Evolutionary conservation across 164 flowering plant genomes (phyloP), one percentile per base, ranked within the genome.

Genomic region (Magnolia officinalis): DNA sequence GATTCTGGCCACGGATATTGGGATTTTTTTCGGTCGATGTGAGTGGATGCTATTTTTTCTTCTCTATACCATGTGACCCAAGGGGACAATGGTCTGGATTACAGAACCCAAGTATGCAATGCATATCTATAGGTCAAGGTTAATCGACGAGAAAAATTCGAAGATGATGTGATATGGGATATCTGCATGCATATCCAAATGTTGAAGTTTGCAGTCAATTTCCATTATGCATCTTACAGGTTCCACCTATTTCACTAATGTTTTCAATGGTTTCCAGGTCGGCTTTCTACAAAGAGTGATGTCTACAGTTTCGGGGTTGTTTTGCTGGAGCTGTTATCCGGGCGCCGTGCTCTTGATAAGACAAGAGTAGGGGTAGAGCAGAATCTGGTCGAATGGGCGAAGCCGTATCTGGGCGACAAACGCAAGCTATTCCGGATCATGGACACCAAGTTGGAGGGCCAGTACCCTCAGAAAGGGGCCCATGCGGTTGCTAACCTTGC

Each of bases 221-320:
- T 37, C 45, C 45, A 37, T 37, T 37, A 4, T 37, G 45, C 45
- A 37, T 37, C 6, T 3, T 37, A 37, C 6, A 4, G 45, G 61
- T 55, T 55, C 61, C 16, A 55, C 61, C 13, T 8, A 10, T 55
- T 55, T 16, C 61, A 55, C 61, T 8, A 55, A 63, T 31, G 10
- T 37, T 72, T 50, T 52, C 49, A 45, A 45, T 71, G 49, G 63
- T 71, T 24, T 23, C 52, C 90, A 89, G 92, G 91, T 76, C 84
- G 87, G 52, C 78, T 86, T 73, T 83, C 87, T 14, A 81, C 83
- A 64, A 89, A 79, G 66, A 82, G 88, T 70, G 90, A 86, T 31
- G 89, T 86, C 2, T 90, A 87, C 74, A 86, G 94, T 76, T 90
- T 90, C 75, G 92, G 94, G n/a, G 89, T 90, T 24, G 92, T 90